phyloP scores from a whole-genome alignment of 2,329 filamentous ascomycete species.

The Penicillium sp. region DNA sequence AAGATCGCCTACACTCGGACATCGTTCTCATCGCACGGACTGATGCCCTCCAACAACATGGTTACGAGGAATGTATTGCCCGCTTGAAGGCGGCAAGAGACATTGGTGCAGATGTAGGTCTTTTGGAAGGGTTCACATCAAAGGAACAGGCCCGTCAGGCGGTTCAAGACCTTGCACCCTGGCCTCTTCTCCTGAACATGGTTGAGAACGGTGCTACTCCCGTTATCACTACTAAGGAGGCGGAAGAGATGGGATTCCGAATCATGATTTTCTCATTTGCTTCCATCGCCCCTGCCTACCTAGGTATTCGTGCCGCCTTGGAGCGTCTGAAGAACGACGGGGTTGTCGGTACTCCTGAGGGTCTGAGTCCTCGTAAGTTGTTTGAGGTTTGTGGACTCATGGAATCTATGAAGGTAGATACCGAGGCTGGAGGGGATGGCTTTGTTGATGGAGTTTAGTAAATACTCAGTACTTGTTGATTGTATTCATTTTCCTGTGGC shows the following conservation, averaged over 20 bases:
- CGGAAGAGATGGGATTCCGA: conserved; percentile 46
- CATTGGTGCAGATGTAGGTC: conserved; percentile 46
- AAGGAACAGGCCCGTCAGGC: conserved; percentile 42
- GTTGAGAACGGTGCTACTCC: conserved; percentile 49
- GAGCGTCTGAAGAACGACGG: conserved; percentile 43
- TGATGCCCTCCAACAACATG: conserved; percentile 43
- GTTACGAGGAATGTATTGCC: conserved; percentile 46
- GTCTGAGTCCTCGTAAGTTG: conserved; percentile 39
- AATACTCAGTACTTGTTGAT: no score
- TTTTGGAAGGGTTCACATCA: conserved; percentile 47
- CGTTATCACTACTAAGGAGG: conserved; percentile 43
- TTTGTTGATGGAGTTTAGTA: conserved; percentile 35
- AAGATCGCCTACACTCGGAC: conserved; percentile 42
- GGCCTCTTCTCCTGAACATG: conserved; percentile 49
- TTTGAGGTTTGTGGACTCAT: conserved; percentile 48
- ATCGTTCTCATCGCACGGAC: conserved; percentile 51
- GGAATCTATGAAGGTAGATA: conserved; percentile 46
- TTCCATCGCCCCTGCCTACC: conserved; percentile 42
- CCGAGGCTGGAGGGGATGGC: conserved; percentile 40
- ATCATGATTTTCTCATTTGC: conserved; percentile 51
- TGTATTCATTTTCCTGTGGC: background rate
- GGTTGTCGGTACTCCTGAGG: conserved; percentile 36
- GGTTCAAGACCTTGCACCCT: conserved; percentile 43
- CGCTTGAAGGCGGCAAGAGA: conserved; percentile 45
- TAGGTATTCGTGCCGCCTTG: conserved; percentile 40